These are phyloP conservation scores for Filobasidium wieringae DNA, from an alignment of 768 basidiomycete genomes.

Conservation along the genomic window DNA sequence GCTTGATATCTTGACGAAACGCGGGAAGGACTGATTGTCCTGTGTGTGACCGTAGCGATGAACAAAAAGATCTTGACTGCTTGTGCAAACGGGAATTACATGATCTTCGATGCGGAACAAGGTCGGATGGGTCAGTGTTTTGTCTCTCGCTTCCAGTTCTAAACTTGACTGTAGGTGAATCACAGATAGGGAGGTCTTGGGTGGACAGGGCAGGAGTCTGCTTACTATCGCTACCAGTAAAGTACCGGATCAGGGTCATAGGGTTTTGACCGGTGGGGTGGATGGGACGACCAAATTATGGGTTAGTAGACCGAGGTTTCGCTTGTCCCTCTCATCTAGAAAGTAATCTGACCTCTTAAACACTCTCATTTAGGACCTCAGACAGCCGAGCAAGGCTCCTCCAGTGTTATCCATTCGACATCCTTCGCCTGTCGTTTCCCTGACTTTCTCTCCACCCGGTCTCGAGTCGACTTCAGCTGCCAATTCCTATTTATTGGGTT, in stretches of 20 bases:
- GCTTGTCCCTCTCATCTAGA: background rate
- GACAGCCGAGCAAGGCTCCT: conserved; percentile 18
- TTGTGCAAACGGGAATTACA: conserved; percentile 30
- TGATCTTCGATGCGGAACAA: conserved; percentile 31
- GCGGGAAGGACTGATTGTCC: background rate
- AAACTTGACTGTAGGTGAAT: background rate
- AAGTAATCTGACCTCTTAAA: background rate
- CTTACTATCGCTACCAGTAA: conserved; percentile 25
- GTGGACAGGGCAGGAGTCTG: conserved; percentile 26
- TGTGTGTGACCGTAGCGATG: conserved; percentile 16
- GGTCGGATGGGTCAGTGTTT: conserved; percentile 26
- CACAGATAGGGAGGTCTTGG: conserved; percentile 10
- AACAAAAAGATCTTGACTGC: conserved; percentile 31
- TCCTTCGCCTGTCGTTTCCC: conserved; percentile 23
- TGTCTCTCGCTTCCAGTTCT: background rate
- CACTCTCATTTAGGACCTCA: conserved; percentile 21
- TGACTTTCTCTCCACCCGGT: conserved; percentile 28
- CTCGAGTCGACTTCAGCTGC: conserved; percentile 12
- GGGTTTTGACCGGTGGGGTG: conserved; percentile 30
- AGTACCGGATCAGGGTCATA: conserved; percentile 21
- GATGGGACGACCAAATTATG: conserved; percentile 32
- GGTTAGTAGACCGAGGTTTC: conserved; percentile 18
- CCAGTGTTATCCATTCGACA: conserved; percentile 21
- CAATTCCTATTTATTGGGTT: conserved; percentile 24
- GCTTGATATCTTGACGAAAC: background rate